Base-by-base conservation (phyloP, 257 asterid genomes). In the Plantago ovata region DNA sequence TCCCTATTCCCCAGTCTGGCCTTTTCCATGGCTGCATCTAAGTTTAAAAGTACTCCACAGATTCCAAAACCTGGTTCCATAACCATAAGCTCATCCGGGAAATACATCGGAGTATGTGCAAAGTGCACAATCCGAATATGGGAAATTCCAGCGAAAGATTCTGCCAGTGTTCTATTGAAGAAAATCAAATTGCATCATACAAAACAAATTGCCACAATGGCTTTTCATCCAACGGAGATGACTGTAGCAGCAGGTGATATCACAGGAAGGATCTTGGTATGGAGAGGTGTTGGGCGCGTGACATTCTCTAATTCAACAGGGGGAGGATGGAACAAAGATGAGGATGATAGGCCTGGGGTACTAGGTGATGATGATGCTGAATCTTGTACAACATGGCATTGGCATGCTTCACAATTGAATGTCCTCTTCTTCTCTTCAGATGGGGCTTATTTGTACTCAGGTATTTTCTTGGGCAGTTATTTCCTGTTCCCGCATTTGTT, bases 391-490 rank as follows among this genome's bases (percentile, higher is more conserved):
- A 86, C 95, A 48, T 84, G 95, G 91, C 98, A 93, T 70, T 93
- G 98, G 97, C 98, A 93, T 75, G 82, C 98, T 74, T 66, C 94
- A 53, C 82, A 69, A 82, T 94, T 93, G 64, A 81, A 80, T 69
- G 70, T 79, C 43, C 84, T 93, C 38, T 84, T 86, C 86, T 93
- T 93, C 73, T 93, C 98, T 61, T 70, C 94, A 6, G 97, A 93
- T 64, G 98, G 97, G 66, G 94, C 95, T 47, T 82, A 93, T 78
- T 72, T 93, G 63, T 93, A 80, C 71, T 93, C 98, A 79, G 98
- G 98, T 93, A 82, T 18, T 46, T n/a, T 8, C 12, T 49, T 13
- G 63, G 41, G 57, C 20, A 49, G 55, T 21, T 24, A 24, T 24
- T 24, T 24, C 3, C 32, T 24, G 32, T 24, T 24, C 32, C 32